Conservation (phyloP, 371 early-diverging fungal genomes). For the Mucor piriformis region DNA sequence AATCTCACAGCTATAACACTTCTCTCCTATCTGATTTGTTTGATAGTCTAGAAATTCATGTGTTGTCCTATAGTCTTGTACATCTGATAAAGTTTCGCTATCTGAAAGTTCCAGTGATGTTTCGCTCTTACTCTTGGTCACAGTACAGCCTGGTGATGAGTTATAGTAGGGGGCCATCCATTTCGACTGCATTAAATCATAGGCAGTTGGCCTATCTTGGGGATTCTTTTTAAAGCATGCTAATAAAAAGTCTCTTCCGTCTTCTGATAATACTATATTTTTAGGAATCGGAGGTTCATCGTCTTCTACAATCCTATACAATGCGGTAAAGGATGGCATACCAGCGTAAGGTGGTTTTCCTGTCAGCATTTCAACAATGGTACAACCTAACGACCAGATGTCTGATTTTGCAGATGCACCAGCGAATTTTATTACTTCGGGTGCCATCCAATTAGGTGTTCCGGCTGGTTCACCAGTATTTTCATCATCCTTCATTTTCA, state of each 20-base stretch:
- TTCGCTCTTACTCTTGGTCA: slow-evolving; percentile 16
- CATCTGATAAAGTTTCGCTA: neutral
- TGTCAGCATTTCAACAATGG: slow-evolving; percentile 85
- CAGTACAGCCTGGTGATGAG: neutral
- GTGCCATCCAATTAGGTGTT: slow-evolving; percentile 99
- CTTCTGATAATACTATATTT: slow-evolving; percentile 62
- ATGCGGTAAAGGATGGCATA: slow-evolving; percentile 79
- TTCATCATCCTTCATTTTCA: slow-evolving; percentile 70
- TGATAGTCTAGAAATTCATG: slow-evolving; percentile 10
- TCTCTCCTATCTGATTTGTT: slow-evolving; percentile 1
- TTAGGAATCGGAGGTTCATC: slow-evolving; percentile 81
- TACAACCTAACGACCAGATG: slow-evolving; percentile 94
- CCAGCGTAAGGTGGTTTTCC: slow-evolving; percentile 88
- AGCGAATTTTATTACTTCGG: slow-evolving; percentile 89
- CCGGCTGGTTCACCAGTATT: slow-evolving; percentile 78
- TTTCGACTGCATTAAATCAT: slow-evolving; percentile 59
- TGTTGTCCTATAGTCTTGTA: neutral
- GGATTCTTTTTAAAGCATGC: slow-evolving; percentile 86
- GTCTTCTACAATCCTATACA: slow-evolving; percentile 91
- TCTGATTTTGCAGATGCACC: slow-evolving; percentile 84
- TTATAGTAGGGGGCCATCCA: slow-evolving; percentile 50
- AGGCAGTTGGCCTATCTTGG: slow-evolving; percentile 67
- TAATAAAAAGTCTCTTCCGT: slow-evolving; percentile 73
- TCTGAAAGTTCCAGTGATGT: neutral
- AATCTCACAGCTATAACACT: slow-evolving; percentile 7